phyloP scores from a whole-genome alignment of 1,284 basidiomycete species.

The Sporisorium reilianum region DNA sequence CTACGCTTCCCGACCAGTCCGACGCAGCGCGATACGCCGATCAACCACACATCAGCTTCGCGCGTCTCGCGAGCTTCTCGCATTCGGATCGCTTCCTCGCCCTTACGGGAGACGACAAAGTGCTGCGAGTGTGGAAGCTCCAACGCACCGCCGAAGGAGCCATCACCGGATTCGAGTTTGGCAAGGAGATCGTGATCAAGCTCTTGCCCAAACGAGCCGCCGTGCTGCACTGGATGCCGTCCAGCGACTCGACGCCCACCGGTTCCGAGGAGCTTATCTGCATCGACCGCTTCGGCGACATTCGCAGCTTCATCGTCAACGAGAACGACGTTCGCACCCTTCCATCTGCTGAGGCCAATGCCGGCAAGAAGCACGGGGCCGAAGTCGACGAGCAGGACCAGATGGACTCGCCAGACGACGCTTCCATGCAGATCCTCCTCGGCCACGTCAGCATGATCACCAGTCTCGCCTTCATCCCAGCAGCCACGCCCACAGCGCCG shows the following conservation, averaged over 20 bases:
- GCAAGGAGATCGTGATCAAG: slow-evolving; percentile 55
- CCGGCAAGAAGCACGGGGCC: neutral
- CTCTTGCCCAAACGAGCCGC: slow-evolving; percentile 63
- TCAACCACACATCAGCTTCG: slow-evolving; percentile 50
- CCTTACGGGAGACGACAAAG: slow-evolving; percentile 65
- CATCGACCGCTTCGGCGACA: slow-evolving; percentile 62
- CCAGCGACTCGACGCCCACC: slow-evolving; percentile 14
- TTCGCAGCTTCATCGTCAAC: slow-evolving; percentile 54
- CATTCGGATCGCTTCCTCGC: slow-evolving; percentile 54
- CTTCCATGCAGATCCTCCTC: slow-evolving; percentile 53
- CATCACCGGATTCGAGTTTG: slow-evolving; percentile 37
- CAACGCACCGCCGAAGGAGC: slow-evolving; percentile 5
- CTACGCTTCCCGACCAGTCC: slow-evolving; percentile 48
- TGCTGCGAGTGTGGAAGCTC: slow-evolving; percentile 58
- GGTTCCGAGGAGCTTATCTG: slow-evolving; percentile 57
- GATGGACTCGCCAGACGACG: slow-evolving; percentile 46
- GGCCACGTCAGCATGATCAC: slow-evolving; percentile 66
- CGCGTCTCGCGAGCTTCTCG: slow-evolving; percentile 57
- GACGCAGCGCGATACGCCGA: slow-evolving; percentile 43
- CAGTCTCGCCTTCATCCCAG: slow-evolving; percentile 53
- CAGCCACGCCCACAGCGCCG: slow-evolving; percentile 18
- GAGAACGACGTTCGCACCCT: slow-evolving; percentile 22
- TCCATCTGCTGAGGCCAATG: slow-evolving; percentile 11
- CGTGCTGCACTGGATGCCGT: slow-evolving; percentile 54
- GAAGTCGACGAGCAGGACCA: slow-evolving; percentile 41